A percentile compares a stretch with the other conserved stretches of the same genome.
Conservation (phyloP, 2,329 filamentous ascomycete species). For the Fusarium sororula region DNA sequence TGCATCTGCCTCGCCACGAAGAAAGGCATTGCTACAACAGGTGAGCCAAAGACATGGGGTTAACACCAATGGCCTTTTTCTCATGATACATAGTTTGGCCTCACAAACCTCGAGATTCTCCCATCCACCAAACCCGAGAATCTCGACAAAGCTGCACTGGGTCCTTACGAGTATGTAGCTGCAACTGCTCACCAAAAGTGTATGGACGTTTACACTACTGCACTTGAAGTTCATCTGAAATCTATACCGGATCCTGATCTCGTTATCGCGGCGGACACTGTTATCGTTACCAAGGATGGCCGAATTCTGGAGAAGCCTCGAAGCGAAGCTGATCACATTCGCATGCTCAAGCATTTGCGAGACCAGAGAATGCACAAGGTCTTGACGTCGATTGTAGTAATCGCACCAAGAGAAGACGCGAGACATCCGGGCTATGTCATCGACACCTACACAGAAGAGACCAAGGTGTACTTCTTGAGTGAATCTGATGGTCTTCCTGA, state of each 20-base stretch:
- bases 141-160: constrained; percentile 76
- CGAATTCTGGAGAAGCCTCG: constrained; percentile 91
- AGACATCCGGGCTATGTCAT: constrained; percentile 86
- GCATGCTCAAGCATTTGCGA: constrained; percentile 83
- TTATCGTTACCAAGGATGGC: constrained; percentile 81
- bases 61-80: not conserved
- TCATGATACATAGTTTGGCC: constrained; percentile 68
- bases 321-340: constrained; percentile 80
- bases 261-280: constrained; percentile 89
- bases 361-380: constrained; percentile 83
- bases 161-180: constrained; percentile 90
- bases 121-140: constrained; percentile 88
- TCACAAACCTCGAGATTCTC: constrained; percentile 82
- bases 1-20: constrained; percentile 86
- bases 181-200: constrained; percentile 87
- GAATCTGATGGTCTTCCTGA: constrained; percentile 69
- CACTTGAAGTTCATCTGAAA: constrained; percentile 54
- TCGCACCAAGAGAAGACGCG: constrained; percentile 83
- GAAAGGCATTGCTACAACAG: constrained; percentile 81
- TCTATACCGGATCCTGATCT: constrained; percentile 76
- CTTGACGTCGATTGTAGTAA: constrained; percentile 84
- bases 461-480: constrained; percentile 84
- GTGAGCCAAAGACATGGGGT: constrained; percentile 48
- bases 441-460: constrained; percentile 87
- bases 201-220: constrained; percentile 71